phyloP scores from a whole-genome alignment of 2,329 filamentous ascomycete genomes.

The Seiridium unicorne region DNA sequence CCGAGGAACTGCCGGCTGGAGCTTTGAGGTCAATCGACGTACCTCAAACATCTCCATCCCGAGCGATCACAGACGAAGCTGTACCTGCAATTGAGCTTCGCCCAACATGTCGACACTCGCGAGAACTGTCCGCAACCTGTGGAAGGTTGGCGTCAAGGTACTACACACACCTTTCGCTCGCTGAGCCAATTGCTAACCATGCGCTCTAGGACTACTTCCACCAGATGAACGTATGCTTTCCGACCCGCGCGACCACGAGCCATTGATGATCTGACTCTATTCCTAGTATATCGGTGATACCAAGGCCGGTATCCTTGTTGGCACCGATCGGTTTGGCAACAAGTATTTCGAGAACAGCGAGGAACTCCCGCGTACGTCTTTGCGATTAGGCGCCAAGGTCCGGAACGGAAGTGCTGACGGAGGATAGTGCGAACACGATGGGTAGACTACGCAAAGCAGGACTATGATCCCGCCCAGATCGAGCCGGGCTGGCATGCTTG shows the following conservation, averaged over 20 bases:
- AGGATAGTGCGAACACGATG: constrained; percentile 83
- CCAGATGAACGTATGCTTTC: constrained; percentile 80
- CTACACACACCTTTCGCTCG: constrained; percentile 13
- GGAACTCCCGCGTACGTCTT: constrained; percentile 77
- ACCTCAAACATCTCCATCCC: not conserved
- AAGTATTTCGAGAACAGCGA: constrained; percentile 97
- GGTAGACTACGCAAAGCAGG: constrained; percentile 92
- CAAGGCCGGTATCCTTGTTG: constrained; percentile 86
- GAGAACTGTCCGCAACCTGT: constrained; percentile 83
- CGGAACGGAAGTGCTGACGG: not conserved
- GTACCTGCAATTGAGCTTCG: constrained; percentile 28
- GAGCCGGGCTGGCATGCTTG: constrained; percentile 98
- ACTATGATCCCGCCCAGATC: constrained; percentile 81
- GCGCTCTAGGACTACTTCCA: constrained; percentile 75
- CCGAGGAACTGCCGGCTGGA: constrained; percentile 2
- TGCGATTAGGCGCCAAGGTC: too few relatives aligned
- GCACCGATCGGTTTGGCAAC: constrained; percentile 88
- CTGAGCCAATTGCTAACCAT: constrained; percentile 32
- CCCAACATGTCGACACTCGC: constrained; percentile 83
- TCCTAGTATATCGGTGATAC: constrained; percentile 73
- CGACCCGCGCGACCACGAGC: constrained; percentile 14
- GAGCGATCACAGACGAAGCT: not conserved
- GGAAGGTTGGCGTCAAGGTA: constrained; percentile 87
- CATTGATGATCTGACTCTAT: constrained; percentile 15
- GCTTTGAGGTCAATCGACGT: not conserved